A percentile compares a stretch with the other conserved stretches of the same genome.
Evolutionary conservation across 2,329 filamentous ascomycete species (phyloP).

Genomic region (Monosporascus sp.): DNA sequence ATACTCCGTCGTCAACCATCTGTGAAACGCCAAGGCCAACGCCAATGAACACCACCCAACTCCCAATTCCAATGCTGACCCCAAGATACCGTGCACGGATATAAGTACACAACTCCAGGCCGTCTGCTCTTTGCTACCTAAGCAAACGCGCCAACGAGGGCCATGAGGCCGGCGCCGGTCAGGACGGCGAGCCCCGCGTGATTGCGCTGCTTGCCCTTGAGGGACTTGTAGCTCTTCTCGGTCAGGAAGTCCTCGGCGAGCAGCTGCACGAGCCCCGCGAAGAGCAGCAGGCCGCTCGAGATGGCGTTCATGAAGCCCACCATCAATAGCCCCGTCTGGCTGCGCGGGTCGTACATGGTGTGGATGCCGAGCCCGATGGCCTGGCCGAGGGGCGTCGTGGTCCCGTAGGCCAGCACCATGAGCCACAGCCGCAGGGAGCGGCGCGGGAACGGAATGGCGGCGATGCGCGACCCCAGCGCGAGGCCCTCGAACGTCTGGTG

Average conservation of each 20-base stretch:
- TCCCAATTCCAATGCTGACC: not conserved
- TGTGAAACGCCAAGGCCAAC: not conserved
- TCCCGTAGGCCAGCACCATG: constrained; percentile 72
- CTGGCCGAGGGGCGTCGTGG: constrained; percentile 76
- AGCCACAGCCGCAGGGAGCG: constrained; percentile 74
- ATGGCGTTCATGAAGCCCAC: constrained; percentile 87
- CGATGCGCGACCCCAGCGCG: constrained; percentile 78
- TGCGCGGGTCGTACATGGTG: constrained; percentile 73
- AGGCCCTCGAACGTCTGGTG: constrained; percentile 88
- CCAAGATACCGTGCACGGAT: constrained; percentile 1
- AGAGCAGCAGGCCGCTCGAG: constrained; percentile 72
- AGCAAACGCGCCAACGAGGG: constrained; percentile 66
- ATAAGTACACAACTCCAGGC: constrained; percentile 2
- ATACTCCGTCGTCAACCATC: not conserved
- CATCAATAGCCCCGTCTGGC: constrained; percentile 69
- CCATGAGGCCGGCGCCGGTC: constrained; percentile 62
- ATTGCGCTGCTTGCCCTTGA: constrained; percentile 56
- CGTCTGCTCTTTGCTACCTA: constrained; percentile 24
- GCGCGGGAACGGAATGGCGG: constrained; percentile 71
- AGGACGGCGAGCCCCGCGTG: constrained; percentile 60
- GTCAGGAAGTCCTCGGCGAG: constrained; percentile 78
- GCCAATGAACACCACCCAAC: not conserved
- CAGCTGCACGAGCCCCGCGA: constrained; percentile 78
- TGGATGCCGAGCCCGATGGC: constrained; percentile 75
- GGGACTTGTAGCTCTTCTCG: constrained; percentile 65